phyloP scores from a whole-genome alignment of 2,329 filamentous ascomycete genomes.

The Alternaria angustiovoidea region DNA sequence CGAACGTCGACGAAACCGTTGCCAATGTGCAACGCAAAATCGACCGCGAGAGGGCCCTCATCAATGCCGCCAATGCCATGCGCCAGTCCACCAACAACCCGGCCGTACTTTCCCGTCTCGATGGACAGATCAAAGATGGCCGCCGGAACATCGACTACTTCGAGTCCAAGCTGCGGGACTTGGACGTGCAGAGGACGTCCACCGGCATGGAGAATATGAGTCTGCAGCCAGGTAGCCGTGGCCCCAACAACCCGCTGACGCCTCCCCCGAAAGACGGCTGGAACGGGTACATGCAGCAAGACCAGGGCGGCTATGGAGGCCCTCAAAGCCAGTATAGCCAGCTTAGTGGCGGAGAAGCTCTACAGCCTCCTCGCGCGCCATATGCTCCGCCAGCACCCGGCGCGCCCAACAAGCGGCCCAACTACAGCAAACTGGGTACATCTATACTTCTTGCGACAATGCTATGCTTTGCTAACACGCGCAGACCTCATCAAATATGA shows the following conservation, averaged over 20 bases:
- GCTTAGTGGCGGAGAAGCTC: constrained; percentile 70
- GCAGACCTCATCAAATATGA: constrained; percentile 98
- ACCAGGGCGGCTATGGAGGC: constrained; percentile 71
- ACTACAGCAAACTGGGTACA: constrained; percentile 95
- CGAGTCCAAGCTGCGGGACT: constrained; percentile 87
- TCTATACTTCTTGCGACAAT: background rate
- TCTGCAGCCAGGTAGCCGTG: constrained; percentile 59
- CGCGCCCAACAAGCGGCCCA: constrained; percentile 73
- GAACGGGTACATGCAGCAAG: constrained; percentile 60
- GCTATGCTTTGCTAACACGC: background rate
- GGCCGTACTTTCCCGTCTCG: constrained; percentile 85
- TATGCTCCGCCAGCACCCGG: constrained; percentile 77
- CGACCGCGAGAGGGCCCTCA: constrained; percentile 93
- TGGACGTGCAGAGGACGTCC: constrained; percentile 81
- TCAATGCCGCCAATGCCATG: constrained; percentile 94
- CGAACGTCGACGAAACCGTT: constrained; percentile 68
- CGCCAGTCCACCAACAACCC: constrained; percentile 95
- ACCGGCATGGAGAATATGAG: constrained; percentile 73
- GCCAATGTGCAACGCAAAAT: constrained; percentile 95
- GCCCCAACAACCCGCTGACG: constrained; percentile 49
- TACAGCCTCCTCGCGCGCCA: constrained; percentile 83
- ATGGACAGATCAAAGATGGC: constrained; percentile 93
- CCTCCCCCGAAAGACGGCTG: constrained; percentile 78
- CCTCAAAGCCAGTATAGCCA: constrained; percentile 60
- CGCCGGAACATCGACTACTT: constrained; percentile 94